These are phyloP conservation scores for Coemansia sp. DNA, from an alignment of 192 early-diverging fungal genomes.

Conservation along the genomic window DNA sequence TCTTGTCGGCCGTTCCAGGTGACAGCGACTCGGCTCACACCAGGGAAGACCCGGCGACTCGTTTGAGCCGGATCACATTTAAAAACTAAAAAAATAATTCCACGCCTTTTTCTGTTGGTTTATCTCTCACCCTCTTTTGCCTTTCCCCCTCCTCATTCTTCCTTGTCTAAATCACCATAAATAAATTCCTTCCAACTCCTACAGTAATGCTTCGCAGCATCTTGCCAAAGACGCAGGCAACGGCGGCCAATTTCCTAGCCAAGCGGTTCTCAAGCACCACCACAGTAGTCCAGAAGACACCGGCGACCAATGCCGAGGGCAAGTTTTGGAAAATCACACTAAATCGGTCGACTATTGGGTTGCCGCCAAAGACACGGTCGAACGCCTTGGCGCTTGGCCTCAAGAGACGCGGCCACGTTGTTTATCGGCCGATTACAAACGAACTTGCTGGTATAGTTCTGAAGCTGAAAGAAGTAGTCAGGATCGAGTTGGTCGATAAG, in stretches of 20 bases:
- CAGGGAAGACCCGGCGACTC: too few species aligned
- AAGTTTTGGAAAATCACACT: slow-evolving; percentile 62
- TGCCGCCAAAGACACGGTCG: slow-evolving; percentile 53
- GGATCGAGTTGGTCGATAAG: slow-evolving; percentile 51
- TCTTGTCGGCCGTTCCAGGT: too few species aligned
- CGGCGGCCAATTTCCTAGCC: not conserved
- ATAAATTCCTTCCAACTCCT: too few species aligned
- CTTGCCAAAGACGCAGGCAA: not conserved
- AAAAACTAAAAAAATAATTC: too few species aligned
- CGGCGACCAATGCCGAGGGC: slow-evolving; percentile 10
- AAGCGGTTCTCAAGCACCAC: not conserved
- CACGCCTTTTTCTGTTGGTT: too few species aligned
- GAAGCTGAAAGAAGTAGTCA: slow-evolving; percentile 62
- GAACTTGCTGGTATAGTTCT: slow-evolving; percentile 60
- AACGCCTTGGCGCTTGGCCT: slow-evolving; percentile 57
- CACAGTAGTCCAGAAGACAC: slow-evolving; percentile 4
- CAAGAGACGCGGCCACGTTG: slow-evolving; percentile 54
- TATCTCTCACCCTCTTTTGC: too few species aligned
- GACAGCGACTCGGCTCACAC: too few species aligned
- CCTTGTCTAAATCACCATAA: too few species aligned
- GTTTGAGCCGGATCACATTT: too few species aligned
- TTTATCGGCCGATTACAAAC: slow-evolving; percentile 55
- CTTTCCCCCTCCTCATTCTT: too few species aligned
- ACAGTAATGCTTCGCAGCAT: slow-evolving; percentile 26
- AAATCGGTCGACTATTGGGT: slow-evolving; percentile 57